These are phyloP conservation scores for Talaromyces sp. DNA, from an alignment of 2,329 filamentous ascomycete species.

Conservation along the genomic window DNA sequence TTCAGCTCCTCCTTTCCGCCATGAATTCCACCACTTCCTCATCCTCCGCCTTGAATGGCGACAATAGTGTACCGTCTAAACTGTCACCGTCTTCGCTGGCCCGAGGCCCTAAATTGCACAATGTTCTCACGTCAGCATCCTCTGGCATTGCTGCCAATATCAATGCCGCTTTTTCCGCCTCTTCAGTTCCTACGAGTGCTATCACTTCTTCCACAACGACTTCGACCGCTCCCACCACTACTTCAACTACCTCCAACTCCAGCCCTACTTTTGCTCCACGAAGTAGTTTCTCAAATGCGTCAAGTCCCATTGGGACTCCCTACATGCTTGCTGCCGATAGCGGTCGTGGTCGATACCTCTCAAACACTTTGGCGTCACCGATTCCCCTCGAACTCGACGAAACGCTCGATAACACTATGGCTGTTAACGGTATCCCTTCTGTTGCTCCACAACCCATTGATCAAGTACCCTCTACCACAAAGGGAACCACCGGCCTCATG, in stretches of 20 bases:
- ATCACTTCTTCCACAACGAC: slow-evolving; percentile 28
- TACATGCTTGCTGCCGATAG: slow-evolving; percentile 34
- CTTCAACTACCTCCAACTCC: slow-evolving; percentile 23
- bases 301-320: slow-evolving; percentile 36
- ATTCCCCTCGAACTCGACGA: slow-evolving; percentile 69
- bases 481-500: slow-evolving; percentile 64
- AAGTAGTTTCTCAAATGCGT: slow-evolving; percentile 23
- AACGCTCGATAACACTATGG: slow-evolving; percentile 51
- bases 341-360: slow-evolving; percentile 28
- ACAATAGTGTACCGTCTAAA: slow-evolving; percentile 34
- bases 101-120: slow-evolving; percentile 32
- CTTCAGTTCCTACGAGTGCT: slow-evolving; percentile 26
- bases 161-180: slow-evolving; percentile 5
- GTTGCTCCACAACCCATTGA: slow-evolving; percentile 39
- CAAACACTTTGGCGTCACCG: slow-evolving; percentile 35
- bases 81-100: slow-evolving; percentile 25
- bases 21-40: slow-evolving; percentile 39
- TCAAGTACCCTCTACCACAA: slow-evolving; percentile 33
- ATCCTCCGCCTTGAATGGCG: slow-evolving; percentile 36
- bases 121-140: slow-evolving; percentile 34
- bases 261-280: slow-evolving; percentile 28
- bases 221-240: slow-evolving; percentile 18
- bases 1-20: slow-evolving; percentile 28
- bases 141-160: slow-evolving; percentile 21
- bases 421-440: slow-evolving; percentile 5